These are phyloP conservation scores for Vachellia collinsii DNA, from an alignment of 306 rosid species.

Conservation along the genomic window DNA sequence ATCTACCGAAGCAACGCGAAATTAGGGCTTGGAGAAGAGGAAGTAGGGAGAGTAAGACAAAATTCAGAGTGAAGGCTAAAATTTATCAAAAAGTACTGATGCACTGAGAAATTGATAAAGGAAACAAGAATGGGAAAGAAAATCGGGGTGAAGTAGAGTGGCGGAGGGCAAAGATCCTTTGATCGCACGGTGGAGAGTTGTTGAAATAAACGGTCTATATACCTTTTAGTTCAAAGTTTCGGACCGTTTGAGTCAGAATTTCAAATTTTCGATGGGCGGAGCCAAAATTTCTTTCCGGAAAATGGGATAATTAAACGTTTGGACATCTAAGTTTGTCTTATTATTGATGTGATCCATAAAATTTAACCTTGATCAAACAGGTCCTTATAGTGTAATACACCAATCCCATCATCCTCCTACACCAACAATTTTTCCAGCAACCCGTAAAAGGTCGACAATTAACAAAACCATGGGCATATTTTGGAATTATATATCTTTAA, in stretches of 20 bases:
- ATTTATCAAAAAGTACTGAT: not conserved
- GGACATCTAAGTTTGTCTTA: not conserved
- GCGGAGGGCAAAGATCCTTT: conserved; percentile 33
- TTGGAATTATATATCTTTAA: too few relatives aligned
- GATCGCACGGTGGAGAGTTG: conserved; percentile 41
- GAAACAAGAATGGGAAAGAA: conserved; percentile 5
- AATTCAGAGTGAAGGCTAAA: not conserved
- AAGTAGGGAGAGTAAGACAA: not conserved
- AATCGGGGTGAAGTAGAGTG: not conserved
- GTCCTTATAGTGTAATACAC: not conserved
- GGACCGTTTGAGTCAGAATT: conserved; percentile 56
- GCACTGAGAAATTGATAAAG: not conserved
- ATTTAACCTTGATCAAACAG: not conserved
- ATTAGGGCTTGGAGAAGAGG: conserved; percentile 21
- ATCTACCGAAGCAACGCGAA: not conserved
- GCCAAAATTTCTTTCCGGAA: conserved; percentile 31
- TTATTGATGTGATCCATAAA: not conserved
- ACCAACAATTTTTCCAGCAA: not conserved
- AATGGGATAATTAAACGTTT: not conserved
- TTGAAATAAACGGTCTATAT: conserved; percentile 49
- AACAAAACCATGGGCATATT: too few relatives aligned
- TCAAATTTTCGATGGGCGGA: conserved; percentile 46
- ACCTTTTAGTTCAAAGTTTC: conserved; percentile 35
- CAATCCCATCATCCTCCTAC: too few relatives aligned
- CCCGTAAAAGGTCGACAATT: too few relatives aligned